Base-by-base conservation (phyloP, 2,329 filamentous ascomycete species). In the Capronia americana region DNA sequence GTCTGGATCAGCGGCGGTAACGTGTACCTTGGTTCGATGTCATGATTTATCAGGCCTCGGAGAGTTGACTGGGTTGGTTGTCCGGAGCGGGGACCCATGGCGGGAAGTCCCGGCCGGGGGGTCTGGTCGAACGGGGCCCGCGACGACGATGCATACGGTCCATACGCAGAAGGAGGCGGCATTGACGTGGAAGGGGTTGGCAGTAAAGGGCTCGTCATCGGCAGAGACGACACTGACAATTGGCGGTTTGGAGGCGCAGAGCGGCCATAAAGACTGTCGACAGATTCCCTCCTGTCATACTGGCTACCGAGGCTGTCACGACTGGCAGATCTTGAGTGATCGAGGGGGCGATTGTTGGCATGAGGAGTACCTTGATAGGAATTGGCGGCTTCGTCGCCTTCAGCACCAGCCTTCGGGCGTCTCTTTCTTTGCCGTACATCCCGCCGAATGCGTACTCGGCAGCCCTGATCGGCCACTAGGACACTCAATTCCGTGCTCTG, bases 391-490 rank as follows among this genome's bases (percentile, higher is more conserved):
- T 72, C 70, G 12, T 70, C 70, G 20, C 44, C 56, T 32, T 71
- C 65, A n/a, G 46, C 59, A 11, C 64, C 64, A 30, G 57, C 41
- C 41, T 68, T 69, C 51, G 64, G 56, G 3, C 63, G 82, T 44
- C 92, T 88, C 75, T 92, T 90, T 79, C 93, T 89, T 91, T 97
- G 96, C 65, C 93, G 89, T 6, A 96, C 92, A 79, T 98, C 95
- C 70, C 95, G 91, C 64, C 95, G 88, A 74, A 99, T 99, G 54
- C 95, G 90, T 30, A 99, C 95, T 72, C 94, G 92, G 78, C 95
- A 98, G 65, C 95, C 95, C 79, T 99, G 95, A 78, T 99, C 94
- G 20, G 94, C 93, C 51, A 99, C 93, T 41, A 92, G 90, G 69
- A 93, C 90, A 79, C 93, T 97, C 57, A 98, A 83, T 12, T 86